These are phyloP conservation scores for Trifolium subterraneum DNA, from an alignment of 306 rosid genomes.

Conservation along the genomic window DNA sequence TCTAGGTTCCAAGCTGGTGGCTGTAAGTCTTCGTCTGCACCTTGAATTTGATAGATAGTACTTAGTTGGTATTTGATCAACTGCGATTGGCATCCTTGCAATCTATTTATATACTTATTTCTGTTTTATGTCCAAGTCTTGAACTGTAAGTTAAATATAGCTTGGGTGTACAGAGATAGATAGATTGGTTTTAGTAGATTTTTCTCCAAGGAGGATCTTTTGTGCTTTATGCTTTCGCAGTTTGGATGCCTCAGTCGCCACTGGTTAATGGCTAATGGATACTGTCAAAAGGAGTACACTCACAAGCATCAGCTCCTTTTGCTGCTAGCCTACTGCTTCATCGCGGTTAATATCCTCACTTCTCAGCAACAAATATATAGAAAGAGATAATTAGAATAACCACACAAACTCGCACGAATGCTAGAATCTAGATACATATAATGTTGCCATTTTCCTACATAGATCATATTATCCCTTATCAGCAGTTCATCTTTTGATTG, in stretches of 20 bases:
- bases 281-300: background rate
- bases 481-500: background rate
- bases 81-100: background rate
- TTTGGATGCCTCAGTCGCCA: background rate
- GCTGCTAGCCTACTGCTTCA: background rate
- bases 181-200: constrained; percentile 1
- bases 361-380: background rate
- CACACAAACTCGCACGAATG: background rate
- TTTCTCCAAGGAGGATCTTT: background rate
- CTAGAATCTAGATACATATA: background rate
- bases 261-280: background rate
- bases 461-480: background rate
- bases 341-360: background rate
- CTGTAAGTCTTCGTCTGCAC: constrained; percentile 51
- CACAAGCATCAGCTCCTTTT: background rate
- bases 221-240: background rate
- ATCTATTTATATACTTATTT: background rate
- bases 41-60: background rate
- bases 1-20: constrained; percentile 34
- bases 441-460: background rate
- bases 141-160: background rate
- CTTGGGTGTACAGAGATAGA: background rate
- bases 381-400: background rate
- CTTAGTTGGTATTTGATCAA: background rate
- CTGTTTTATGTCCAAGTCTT: background rate